Evolutionary conservation across 139 green algal genomes (phyloP).

Genomic region (Chlamydomonas incerta): DNA sequence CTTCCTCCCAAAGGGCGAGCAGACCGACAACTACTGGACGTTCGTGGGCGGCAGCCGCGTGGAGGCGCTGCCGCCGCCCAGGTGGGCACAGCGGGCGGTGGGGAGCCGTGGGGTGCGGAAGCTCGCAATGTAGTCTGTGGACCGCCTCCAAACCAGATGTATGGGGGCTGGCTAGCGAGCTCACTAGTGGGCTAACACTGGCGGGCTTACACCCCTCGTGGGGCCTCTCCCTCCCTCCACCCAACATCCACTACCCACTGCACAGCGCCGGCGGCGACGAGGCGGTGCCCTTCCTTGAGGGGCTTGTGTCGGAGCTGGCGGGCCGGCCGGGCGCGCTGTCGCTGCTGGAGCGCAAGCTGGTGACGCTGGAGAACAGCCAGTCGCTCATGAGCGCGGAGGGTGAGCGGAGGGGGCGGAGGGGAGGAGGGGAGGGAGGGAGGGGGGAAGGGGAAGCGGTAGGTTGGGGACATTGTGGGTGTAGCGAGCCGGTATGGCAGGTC

Average conservation of each 20-base stretch:
- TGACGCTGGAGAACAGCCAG: conserved; percentile 23
- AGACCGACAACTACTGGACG: conserved; percentile 42
- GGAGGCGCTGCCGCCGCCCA: conserved; percentile 15
- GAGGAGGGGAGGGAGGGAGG: neutral
- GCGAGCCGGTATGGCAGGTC: no score
- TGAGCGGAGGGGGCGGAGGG: neutral
- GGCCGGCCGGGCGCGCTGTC: neutral
- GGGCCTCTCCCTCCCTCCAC: no score
- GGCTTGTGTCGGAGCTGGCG: conserved; percentile 31
- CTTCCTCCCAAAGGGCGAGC: conserved; percentile 51
- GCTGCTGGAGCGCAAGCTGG: conserved; percentile 41
- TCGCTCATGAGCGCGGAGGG: conserved; percentile 3
- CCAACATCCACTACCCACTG: no score
- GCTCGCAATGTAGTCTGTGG: no score
- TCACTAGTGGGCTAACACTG: no score
- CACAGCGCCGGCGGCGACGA: neutral
- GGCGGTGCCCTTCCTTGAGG: neutral
- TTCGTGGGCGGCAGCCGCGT: conserved; percentile 54
- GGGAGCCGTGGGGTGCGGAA: neutral
- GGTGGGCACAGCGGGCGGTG: neutral
- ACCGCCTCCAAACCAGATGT: no score
- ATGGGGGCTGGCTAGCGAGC: no score
- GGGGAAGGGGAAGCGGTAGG: neutral
- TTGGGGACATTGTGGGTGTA: no score
- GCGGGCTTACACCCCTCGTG: no score